Conservation (phyloP, 352 stramenopile species). For the Phytophthora rubi region DNA sequence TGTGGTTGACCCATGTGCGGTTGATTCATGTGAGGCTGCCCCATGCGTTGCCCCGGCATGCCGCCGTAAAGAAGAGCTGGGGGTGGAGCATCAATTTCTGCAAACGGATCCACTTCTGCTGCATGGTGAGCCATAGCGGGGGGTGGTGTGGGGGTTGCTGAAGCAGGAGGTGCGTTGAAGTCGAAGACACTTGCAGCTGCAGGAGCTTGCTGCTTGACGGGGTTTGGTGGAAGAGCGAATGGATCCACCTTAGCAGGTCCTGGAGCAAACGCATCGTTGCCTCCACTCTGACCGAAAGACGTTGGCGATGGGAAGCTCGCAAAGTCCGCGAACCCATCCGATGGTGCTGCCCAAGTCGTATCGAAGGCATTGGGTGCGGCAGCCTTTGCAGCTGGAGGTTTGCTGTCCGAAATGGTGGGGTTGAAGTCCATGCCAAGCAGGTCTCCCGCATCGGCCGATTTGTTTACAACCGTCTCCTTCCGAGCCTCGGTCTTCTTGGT, state of each 20-base stretch:
- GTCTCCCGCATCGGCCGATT: conserved; percentile 45
- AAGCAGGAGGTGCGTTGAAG: conserved; percentile 35
- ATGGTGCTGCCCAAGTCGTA: conserved; percentile 24
- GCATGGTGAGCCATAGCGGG: conserved; percentile 26
- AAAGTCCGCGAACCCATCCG: conserved; percentile 68
- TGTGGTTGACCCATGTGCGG: conserved; percentile 21
- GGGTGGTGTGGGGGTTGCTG: conserved; percentile 7
- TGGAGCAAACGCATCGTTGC: conserved; percentile 24
- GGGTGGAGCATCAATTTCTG: conserved; percentile 42
- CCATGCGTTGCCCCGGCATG: conserved; percentile 26
- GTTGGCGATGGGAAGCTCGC: conserved; percentile 60
- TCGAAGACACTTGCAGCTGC: conserved; percentile 39
- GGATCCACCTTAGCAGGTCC: conserved; percentile 25
- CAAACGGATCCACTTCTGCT: conserved; percentile 58
- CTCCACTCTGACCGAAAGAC: conserved; percentile 21
- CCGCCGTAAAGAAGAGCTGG: conserved; percentile 34
- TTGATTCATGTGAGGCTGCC: conserved; percentile 16
- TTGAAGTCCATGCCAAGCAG: conserved; percentile 78
- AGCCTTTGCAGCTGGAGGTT: conserved; percentile 16
- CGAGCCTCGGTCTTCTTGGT: conserved; percentile 62
- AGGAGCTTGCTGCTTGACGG: conserved; percentile 49
- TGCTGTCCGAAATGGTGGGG: conserved; percentile 52
- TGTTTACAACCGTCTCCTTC: conserved; percentile 59
- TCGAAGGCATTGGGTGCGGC: conserved; percentile 27
- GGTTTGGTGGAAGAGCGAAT: conserved; percentile 58